phyloP scores from a whole-genome alignment of 2,329 filamentous ascomycete species.

The Neofusicoccum ribis region DNA sequence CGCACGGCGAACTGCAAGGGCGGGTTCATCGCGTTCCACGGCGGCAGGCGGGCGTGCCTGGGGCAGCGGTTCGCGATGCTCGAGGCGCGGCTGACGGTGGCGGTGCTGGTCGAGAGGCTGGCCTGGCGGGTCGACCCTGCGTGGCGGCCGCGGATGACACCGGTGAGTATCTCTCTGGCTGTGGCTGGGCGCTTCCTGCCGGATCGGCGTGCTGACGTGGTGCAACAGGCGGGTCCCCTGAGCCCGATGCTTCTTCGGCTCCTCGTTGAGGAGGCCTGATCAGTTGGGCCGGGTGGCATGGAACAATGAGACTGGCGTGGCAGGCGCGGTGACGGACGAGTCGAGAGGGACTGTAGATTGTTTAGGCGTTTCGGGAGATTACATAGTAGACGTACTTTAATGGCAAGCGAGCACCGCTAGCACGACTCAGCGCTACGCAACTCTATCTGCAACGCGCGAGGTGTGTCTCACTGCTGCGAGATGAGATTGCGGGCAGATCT shows the following conservation, averaged over 20 bases:
- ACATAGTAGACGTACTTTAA: background rate
- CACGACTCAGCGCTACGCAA: background rate
- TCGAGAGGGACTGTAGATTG: background rate
- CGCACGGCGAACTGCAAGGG: constrained; percentile 39
- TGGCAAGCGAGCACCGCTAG: background rate
- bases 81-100: constrained; percentile 38
- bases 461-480: background rate
- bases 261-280: background rate
- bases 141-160: constrained; percentile 36
- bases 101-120: constrained; percentile 32
- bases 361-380: background rate
- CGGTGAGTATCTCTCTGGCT: constrained; percentile 27
- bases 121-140: constrained; percentile 35
- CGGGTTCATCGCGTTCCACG: constrained; percentile 47
- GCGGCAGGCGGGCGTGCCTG: constrained; percentile 42
- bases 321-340: too few relatives aligned
- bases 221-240: constrained; percentile 2
- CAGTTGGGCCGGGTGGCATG: background rate
- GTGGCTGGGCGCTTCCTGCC: background rate
- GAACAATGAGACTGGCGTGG: background rate
- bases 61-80: constrained; percentile 45
- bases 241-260: constrained; percentile 9
- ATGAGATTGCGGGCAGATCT: background rate
- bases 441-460: background rate
- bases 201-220: background rate